A percentile compares a stretch with the other conserved stretches of the same genome.
phyloP scores from a whole-genome alignment of 2,329 filamentous ascomycete genomes.

The Calonectria fujianensis region DNA sequence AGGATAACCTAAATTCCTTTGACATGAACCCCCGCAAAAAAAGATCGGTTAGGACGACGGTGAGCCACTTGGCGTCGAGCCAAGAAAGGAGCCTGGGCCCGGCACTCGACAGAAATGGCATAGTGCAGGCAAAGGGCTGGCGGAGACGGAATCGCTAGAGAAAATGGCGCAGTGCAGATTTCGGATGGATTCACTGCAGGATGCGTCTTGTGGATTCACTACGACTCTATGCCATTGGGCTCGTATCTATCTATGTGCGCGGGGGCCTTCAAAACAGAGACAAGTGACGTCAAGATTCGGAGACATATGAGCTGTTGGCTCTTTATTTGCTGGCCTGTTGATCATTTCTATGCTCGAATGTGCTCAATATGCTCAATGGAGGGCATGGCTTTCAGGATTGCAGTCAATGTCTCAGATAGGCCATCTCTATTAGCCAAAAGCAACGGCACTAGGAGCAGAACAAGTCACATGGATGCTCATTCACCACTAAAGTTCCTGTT shows the following conservation, averaged over 20 bases:
- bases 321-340: background rate
- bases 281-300: background rate
- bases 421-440: background rate
- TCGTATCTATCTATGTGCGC: background rate
- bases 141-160: background rate
- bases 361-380: background rate
- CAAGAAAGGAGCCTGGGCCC: background rate
- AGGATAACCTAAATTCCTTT: slow-evolving; percentile 10
- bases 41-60: background rate
- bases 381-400: background rate
- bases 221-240: background rate
- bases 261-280: background rate
- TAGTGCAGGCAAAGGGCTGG: background rate
- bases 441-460: background rate
- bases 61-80: background rate
- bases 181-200: background rate
- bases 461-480: background rate
- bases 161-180: slow-evolving; percentile 4
- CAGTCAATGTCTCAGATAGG: background rate
- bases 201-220: background rate
- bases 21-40: slow-evolving; percentile 13
- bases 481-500: background rate
- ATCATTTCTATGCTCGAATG: background rate
- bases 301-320: background rate
- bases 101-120: slow-evolving; percentile 4